These are phyloP conservation scores for Leucoagaricus sp. DNA, from an alignment of 1,284 basidiomycete genomes.

Conservation along the genomic window DNA sequence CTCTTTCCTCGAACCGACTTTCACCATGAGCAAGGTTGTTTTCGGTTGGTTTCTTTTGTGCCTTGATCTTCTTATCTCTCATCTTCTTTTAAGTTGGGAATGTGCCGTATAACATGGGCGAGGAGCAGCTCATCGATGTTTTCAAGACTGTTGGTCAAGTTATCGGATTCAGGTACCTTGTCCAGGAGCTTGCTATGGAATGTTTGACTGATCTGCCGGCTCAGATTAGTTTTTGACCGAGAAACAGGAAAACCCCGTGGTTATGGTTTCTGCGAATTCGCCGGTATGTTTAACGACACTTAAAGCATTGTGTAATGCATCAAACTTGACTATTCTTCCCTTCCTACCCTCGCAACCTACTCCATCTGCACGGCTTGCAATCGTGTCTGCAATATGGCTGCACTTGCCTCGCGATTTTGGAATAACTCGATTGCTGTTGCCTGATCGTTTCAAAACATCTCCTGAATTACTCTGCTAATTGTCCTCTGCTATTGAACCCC, in stretches of 20 bases:
- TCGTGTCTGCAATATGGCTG: too few relatives aligned
- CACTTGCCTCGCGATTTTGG: too few relatives aligned
- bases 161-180: slow-evolving; percentile 75
- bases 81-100: slow-evolving; percentile 62
- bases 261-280: slow-evolving; percentile 97
- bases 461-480: not conserved
- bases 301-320: too few relatives aligned
- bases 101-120: slow-evolving; percentile 85
- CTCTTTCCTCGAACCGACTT: not conserved
- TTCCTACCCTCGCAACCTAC: not conserved
- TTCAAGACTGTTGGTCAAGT: slow-evolving; percentile 88
- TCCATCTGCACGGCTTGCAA: not conserved
- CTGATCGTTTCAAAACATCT: slow-evolving; percentile 13
- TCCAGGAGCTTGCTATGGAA: not conserved
- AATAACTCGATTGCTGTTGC: too few relatives aligned
- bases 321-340: too few relatives aligned
- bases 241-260: slow-evolving; percentile 96
- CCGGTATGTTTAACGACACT: slow-evolving; percentile 63
- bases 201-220: slow-evolving; percentile 15
- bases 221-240: slow-evolving; percentile 92
- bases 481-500: slow-evolving; percentile 10
- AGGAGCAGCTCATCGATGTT: slow-evolving; percentile 82
- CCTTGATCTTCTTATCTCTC: not conserved
- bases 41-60: slow-evolving; percentile 26
- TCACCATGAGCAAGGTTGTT: slow-evolving; percentile 37